Conservation (phyloP, 805 yeast species). For the Myxozyma neotropica region DNA sequence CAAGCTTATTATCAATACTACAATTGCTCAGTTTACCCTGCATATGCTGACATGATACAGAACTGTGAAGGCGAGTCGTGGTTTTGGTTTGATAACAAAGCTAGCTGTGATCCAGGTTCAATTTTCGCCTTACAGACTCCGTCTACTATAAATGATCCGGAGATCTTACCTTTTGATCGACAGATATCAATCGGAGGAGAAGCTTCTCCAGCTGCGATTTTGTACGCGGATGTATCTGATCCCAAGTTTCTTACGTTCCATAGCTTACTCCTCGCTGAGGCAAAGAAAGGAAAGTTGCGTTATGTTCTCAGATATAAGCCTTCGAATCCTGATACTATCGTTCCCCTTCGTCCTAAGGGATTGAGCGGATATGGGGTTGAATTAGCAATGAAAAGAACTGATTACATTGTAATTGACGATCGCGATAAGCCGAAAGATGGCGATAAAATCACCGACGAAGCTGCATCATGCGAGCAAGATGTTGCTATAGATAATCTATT, state of each 20-base stretch:
- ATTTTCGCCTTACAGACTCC: constrained; percentile 74
- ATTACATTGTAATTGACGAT: constrained; percentile 67
- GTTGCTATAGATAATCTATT: constrained; percentile 26
- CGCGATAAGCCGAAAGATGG: constrained; percentile 42
- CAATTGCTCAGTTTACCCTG: constrained; percentile 42
- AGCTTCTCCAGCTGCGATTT: constrained; percentile 57
- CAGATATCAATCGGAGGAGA: constrained; percentile 53
- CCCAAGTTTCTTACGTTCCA: constrained; percentile 59
- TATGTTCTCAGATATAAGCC: constrained; percentile 78
- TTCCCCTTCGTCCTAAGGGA: constrained; percentile 15
- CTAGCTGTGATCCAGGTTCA: constrained; percentile 69
- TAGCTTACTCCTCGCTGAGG: constrained; percentile 58
- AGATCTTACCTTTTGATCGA: constrained; percentile 57
- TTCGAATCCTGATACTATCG: constrained; percentile 27
- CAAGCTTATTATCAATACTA: constrained; percentile 65
- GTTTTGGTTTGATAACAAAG: constrained; percentile 54
- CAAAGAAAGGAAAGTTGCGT: constrained; percentile 64
- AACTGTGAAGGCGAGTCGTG: constrained; percentile 50
- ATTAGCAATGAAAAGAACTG: constrained; percentile 64
- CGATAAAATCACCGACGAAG: neutral
- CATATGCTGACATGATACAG: constrained; percentile 37
- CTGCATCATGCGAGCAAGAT: constrained; percentile 14
- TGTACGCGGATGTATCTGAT: constrained; percentile 68
- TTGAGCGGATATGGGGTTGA: constrained; percentile 66
- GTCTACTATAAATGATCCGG: constrained; percentile 32